These are phyloP conservation scores for Cystofilobasidium ferigula DNA, from an alignment of 768 basidiomycete genomes.

Conservation along the genomic window DNA sequence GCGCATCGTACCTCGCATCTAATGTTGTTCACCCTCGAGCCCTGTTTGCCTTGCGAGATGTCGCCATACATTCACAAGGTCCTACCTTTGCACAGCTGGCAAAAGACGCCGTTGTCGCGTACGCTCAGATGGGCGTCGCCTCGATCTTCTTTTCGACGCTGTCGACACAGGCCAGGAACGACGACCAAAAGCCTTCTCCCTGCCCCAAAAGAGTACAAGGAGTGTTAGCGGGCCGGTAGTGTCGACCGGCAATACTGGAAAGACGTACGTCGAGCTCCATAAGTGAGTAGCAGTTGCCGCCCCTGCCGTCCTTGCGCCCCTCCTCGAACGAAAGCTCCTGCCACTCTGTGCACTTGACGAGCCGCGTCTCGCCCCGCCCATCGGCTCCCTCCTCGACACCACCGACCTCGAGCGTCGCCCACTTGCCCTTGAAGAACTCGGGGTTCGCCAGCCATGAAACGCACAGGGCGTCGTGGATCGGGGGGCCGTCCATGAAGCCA, in stretches of 20 bases:
- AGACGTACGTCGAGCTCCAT: slow-evolving; percentile 18
- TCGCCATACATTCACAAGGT: no score
- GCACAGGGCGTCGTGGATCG: slow-evolving; percentile 60
- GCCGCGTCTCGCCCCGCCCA: slow-evolving; percentile 11
- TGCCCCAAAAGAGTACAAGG: no score
- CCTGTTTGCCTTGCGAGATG: no score
- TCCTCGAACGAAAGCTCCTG: not conserved
- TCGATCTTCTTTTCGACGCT: slow-evolving; percentile 21
- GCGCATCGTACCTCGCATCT: no score
- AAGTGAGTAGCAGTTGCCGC: slow-evolving; percentile 16
- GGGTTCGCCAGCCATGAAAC: slow-evolving; percentile 16
- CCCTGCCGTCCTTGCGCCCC: not conserved
- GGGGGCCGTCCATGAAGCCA: slow-evolving; percentile 73
- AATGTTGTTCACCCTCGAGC: no score
- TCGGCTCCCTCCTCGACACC: not conserved
- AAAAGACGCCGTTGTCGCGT: no score
- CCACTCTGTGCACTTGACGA: slow-evolving; percentile 15
- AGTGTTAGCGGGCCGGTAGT: no score
- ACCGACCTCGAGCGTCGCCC: slow-evolving; percentile 16
- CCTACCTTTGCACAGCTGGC: no score
- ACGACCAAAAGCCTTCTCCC: slow-evolving; percentile 12
- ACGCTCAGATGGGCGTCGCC: not conserved
- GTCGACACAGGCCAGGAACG: slow-evolving; percentile 18
- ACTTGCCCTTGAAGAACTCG: slow-evolving; percentile 18
- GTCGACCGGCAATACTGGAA: not conserved